Conservation (phyloP, 2,329 filamentous ascomycete species). For the Colletotrichum australisinense region DNA sequence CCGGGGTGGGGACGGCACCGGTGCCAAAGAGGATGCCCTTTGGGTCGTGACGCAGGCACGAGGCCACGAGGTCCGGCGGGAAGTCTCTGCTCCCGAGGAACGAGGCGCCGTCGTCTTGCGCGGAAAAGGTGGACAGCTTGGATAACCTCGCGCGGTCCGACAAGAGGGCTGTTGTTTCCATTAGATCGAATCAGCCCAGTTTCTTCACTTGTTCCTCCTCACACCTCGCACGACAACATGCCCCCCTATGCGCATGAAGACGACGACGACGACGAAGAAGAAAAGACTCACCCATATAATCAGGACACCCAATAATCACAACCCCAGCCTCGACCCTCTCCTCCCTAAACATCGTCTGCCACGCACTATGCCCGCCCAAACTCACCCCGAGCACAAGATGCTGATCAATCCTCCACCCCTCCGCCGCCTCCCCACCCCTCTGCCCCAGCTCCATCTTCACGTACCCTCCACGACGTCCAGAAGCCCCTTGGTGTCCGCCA, state of each 20-base stretch:
- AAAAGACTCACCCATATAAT: constrained; percentile 74
- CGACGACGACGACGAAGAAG: too few species aligned
- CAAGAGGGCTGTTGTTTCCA: constrained; percentile 67
- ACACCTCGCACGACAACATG: neutral
- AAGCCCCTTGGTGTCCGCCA: constrained; percentile 78
- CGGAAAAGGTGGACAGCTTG: constrained; percentile 71
- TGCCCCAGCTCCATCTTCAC: constrained; percentile 66
- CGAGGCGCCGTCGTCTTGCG: constrained; percentile 63
- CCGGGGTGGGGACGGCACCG: constrained; percentile 42
- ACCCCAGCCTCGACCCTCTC: constrained; percentile 82
- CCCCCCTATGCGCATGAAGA: neutral
- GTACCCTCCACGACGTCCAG: constrained; percentile 83
- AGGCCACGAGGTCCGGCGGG: constrained; percentile 73
- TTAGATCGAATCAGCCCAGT: constrained; percentile 2
- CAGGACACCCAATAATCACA: constrained; percentile 88
- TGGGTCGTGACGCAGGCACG: constrained; percentile 77
- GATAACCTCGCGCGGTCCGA: constrained; percentile 79
- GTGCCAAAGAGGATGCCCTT: constrained; percentile 77
- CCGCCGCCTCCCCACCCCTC: constrained; percentile 1
- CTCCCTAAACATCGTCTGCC: constrained; percentile 85
- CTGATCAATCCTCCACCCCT: constrained; percentile 58
- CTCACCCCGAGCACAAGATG: constrained; percentile 86
- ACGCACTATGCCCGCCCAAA: constrained; percentile 87
- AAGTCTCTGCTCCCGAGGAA: constrained; percentile 87
- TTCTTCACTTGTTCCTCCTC: neutral